These are phyloP conservation scores for Arthrobotrys iridis DNA, from an alignment of 2,329 filamentous ascomycete species.

Conservation along the genomic window DNA sequence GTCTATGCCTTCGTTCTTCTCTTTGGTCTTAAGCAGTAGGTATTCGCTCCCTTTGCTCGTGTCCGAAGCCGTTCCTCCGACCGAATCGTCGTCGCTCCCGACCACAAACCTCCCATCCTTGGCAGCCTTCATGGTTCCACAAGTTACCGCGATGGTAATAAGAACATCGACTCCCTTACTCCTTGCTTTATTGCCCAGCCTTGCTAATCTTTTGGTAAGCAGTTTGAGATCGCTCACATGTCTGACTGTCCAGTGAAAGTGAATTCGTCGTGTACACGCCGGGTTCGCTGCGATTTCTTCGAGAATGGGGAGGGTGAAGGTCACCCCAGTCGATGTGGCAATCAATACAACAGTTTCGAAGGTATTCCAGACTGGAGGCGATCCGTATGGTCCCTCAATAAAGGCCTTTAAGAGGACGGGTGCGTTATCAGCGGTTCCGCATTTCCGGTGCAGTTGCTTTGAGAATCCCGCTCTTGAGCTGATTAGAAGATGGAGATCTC, in stretches of 20 bases:
- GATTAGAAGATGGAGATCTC: slow-evolving; percentile 91
- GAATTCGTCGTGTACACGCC: slow-evolving; percentile 38
- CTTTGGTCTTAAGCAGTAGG: slow-evolving; percentile 7
- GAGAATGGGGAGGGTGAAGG: slow-evolving; percentile 88
- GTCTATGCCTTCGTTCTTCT: slow-evolving; percentile 4
- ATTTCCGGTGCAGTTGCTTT: slow-evolving; percentile 75
- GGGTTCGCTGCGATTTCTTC: slow-evolving; percentile 67
- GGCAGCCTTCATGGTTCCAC: slow-evolving; percentile 48
- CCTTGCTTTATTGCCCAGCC: slow-evolving; percentile 22
- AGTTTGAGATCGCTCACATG: slow-evolving; percentile 50
- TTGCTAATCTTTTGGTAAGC: slow-evolving; percentile 40
- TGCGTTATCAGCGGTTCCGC: slow-evolving; percentile 47
- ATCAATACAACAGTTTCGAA: slow-evolving; percentile 95
- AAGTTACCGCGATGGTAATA: slow-evolving; percentile 42
- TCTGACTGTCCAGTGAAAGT: slow-evolving; percentile 50
- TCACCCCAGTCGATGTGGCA: slow-evolving; percentile 93
- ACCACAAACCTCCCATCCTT: slow-evolving; percentile 23
- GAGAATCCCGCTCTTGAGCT: slow-evolving; percentile 93
- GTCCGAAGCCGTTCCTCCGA: background rate
- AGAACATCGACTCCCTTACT: slow-evolving; percentile 41
- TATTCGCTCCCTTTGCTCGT: slow-evolving; percentile 34
- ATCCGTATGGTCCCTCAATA: slow-evolving; percentile 92
- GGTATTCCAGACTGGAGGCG: slow-evolving; percentile 87
- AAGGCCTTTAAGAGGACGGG: slow-evolving; percentile 71
- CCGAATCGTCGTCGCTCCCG: slow-evolving; percentile 9